These are phyloP conservation scores for Clitopilus passeckerianus DNA, from an alignment of 768 basidiomycete species.

Conservation along the genomic window DNA sequence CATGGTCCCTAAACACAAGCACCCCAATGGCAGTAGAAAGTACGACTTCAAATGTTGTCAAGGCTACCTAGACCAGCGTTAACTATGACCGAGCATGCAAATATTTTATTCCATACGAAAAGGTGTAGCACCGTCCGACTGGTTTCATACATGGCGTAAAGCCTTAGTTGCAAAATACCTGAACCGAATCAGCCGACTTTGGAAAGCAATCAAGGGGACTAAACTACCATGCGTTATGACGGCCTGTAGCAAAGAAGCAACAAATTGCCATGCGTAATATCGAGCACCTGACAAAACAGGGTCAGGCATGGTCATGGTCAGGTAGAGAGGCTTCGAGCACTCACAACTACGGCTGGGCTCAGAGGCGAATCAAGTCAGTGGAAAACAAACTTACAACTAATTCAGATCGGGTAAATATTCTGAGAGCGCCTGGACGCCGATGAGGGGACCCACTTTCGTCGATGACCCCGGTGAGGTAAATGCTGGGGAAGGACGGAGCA, in stretches of 20 bases:
- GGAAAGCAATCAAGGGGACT: not conserved
- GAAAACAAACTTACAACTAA: too few species aligned
- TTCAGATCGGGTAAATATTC: too few species aligned
- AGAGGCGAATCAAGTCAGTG: too few species aligned
- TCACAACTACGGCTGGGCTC: not conserved
- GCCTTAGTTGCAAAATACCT: not conserved
- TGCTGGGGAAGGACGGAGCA: too few species aligned
- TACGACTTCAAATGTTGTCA: not conserved
- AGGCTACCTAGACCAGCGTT: not conserved
- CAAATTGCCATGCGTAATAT: not conserved
- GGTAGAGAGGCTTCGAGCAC: not conserved
- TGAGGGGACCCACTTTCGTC: too few species aligned
- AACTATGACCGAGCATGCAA: too few species aligned
- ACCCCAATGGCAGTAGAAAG: not conserved
- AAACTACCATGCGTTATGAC: not conserved
- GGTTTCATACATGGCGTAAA: not conserved
- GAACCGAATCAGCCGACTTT: not conserved
- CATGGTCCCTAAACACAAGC: not conserved
- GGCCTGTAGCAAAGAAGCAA: not conserved
- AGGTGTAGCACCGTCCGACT: too few species aligned
- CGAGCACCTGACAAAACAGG: not conserved
- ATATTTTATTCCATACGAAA: too few species aligned
- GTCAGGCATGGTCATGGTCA: too few species aligned
- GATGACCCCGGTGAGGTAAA: too few species aligned
- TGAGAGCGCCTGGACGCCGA: too few species aligned